Evolutionary conservation across 1,139 yeast genomes (phyloP).

Genomic region (Suhomyces yuchorum): DNA sequence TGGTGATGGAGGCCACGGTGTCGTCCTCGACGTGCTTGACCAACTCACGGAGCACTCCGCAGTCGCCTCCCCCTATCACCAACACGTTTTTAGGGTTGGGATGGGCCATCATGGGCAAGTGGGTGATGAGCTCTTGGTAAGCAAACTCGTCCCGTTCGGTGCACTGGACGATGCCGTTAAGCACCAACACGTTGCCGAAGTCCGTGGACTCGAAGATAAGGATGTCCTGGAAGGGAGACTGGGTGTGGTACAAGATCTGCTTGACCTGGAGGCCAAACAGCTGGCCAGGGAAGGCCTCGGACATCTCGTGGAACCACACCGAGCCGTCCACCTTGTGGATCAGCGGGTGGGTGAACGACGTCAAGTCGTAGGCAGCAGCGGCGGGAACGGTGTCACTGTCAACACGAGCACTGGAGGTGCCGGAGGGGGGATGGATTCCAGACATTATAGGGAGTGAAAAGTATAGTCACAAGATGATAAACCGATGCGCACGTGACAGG

Average conservation of each 20-base stretch:
- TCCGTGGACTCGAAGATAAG: slow-evolving; percentile 71
- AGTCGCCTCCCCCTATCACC: slow-evolving; percentile 94
- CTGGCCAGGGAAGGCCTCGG: slow-evolving; percentile 48
- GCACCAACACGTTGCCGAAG: slow-evolving; percentile 82
- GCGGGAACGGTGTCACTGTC: not conserved
- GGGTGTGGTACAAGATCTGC: slow-evolving; percentile 37
- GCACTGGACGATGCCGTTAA: slow-evolving; percentile 86
- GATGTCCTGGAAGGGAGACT: slow-evolving; percentile 43
- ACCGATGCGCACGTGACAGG: not conserved
- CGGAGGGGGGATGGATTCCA: not conserved
- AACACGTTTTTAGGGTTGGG: slow-evolving; percentile 71
- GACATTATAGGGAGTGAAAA: slow-evolving; percentile 4
- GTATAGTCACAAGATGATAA: slow-evolving; percentile 2
- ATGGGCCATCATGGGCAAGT: slow-evolving; percentile 76
- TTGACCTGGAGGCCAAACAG: slow-evolving; percentile 42
- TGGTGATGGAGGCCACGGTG: slow-evolving; percentile 65
- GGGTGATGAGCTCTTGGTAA: slow-evolving; percentile 87
- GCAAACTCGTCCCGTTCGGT: slow-evolving; percentile 91
- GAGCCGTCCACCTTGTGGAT: slow-evolving; percentile 28
- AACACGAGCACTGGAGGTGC: not conserved
- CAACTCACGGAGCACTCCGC: slow-evolving; percentile 86
- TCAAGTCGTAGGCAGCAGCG: not conserved
- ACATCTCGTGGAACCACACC: slow-evolving; percentile 47
- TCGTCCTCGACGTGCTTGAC: slow-evolving; percentile 63
- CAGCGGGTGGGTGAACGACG: slow-evolving; percentile 29